These are phyloP conservation scores for Nidularia sp. DNA, from an alignment of 768 basidiomycete species.

Conservation along the genomic window DNA sequence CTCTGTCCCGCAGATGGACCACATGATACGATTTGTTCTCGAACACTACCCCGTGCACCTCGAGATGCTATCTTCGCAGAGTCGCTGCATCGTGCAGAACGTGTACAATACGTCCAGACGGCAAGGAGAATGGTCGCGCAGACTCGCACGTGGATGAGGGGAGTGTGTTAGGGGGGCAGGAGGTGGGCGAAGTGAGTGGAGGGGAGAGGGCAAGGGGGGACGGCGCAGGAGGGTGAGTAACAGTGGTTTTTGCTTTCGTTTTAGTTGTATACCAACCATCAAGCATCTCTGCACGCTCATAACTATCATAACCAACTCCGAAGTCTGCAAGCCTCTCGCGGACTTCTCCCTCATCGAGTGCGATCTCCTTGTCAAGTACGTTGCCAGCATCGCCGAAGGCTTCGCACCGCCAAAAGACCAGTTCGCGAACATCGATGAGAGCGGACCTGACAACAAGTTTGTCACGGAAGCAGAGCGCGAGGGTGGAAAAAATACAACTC, in stretches of 20 bases:
- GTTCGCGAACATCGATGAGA: slow-evolving; percentile 62
- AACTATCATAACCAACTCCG: slow-evolving; percentile 84
- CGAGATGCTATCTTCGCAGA: slow-evolving; percentile 68
- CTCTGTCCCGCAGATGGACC: slow-evolving; percentile 76
- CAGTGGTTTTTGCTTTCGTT: not conserved
- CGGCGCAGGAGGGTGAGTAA: slow-evolving; percentile 31
- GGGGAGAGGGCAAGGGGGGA: slow-evolving; percentile 48
- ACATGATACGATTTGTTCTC: slow-evolving; percentile 63
- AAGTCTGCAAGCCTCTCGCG: slow-evolving; percentile 82
- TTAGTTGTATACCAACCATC: slow-evolving; percentile 42
- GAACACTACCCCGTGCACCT: slow-evolving; percentile 54
- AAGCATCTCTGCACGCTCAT: slow-evolving; percentile 87
- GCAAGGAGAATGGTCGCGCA: slow-evolving; percentile 61
- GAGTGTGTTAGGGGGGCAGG: slow-evolving; percentile 15
- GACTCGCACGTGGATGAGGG: slow-evolving; percentile 46
- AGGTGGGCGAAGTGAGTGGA: slow-evolving; percentile 34
- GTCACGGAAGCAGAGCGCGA: slow-evolving; percentile 33
- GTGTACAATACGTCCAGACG: slow-evolving; percentile 69
- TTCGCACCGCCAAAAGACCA: slow-evolving; percentile 63
- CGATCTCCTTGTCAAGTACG: slow-evolving; percentile 74
- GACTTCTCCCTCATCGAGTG: slow-evolving; percentile 78
- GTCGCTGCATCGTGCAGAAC: slow-evolving; percentile 72
- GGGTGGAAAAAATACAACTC: slow-evolving; percentile 22
- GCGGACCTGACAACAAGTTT: slow-evolving; percentile 67
- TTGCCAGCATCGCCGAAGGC: slow-evolving; percentile 62